These are phyloP conservation scores for Eucalyptus victrix DNA, from an alignment of 345 rosid genomes.

Conservation along the genomic window DNA sequence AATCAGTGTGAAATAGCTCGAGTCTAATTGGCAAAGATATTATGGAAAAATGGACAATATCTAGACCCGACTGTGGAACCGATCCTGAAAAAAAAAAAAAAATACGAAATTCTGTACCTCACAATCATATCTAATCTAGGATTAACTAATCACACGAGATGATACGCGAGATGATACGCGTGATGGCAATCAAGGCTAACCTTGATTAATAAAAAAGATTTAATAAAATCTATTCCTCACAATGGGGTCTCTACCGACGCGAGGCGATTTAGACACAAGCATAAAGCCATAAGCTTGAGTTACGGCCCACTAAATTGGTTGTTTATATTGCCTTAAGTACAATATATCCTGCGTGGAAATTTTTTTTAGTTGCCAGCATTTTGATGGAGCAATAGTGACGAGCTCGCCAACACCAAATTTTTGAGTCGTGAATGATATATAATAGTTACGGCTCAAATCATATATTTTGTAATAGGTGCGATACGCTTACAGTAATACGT, in stretches of 20 bases:
- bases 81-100: not conserved
- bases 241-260: not conserved
- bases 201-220: not conserved
- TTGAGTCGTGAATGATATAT: not conserved
- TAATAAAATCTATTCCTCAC: not conserved
- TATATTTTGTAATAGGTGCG: not conserved
- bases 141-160: not conserved
- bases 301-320: not conserved
- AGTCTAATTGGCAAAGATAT: not conserved
- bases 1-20: not conserved
- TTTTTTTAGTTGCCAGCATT: fast-evolving
- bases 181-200: not conserved
- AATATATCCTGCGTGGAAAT: fast-evolving
- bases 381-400: fast-evolving
- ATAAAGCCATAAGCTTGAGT: not conserved
- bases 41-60: not conserved
- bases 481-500: fast-evolving
- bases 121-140: not conserved
- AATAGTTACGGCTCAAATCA: not conserved
- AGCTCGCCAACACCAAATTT: not conserved
- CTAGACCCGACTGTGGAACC: not conserved
- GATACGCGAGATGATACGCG: fast-evolving
- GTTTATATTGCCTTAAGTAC: not conserved
- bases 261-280: not conserved
- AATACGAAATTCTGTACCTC: not conserved